A percentile compares a stretch with the other conserved stretches of the same genome.
Conservation (phyloP, 768 basidiomycete genomes). For the Suillus clintonianus region DNA sequence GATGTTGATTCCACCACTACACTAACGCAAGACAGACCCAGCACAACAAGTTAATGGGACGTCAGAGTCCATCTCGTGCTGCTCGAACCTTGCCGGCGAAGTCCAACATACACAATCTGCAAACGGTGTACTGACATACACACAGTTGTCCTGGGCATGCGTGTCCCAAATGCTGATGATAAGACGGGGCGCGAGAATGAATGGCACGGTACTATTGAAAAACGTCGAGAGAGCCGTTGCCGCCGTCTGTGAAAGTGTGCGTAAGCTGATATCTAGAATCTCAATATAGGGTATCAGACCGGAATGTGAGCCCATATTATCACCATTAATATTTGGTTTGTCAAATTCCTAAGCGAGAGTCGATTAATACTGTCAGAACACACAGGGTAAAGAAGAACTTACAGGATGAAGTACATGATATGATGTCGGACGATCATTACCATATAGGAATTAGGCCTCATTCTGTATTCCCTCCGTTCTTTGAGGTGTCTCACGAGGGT, state of each 20-base stretch:
- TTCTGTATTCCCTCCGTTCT: neutral
- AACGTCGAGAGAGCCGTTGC: neutral
- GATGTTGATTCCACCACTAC: too few species aligned
- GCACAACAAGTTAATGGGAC: neutral
- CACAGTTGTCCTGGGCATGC: neutral
- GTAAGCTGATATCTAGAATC: neutral
- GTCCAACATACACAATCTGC: neutral
- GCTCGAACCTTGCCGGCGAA: neutral
- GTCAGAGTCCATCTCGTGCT: neutral
- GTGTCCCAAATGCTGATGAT: slow-evolving; percentile 1
- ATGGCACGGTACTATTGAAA: neutral
- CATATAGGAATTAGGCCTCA: neutral
- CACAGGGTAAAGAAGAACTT: neutral
- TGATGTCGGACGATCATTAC: neutral
- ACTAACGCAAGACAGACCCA: too few species aligned
- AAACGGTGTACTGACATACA: neutral
- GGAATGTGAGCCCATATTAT: neutral
- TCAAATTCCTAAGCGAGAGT: neutral
- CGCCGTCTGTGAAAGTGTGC: neutral
- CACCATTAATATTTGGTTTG: neutral
- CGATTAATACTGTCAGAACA: neutral
- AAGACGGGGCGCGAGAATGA: neutral
- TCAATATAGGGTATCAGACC: neutral
- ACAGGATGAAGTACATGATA: neutral
- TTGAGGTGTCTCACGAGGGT: neutral